A percentile compares a stretch with the other conserved stretches of the same genome.
phyloP scores from a whole-genome alignment of 129 eudicot species.

The Arctium lappa region DNA sequence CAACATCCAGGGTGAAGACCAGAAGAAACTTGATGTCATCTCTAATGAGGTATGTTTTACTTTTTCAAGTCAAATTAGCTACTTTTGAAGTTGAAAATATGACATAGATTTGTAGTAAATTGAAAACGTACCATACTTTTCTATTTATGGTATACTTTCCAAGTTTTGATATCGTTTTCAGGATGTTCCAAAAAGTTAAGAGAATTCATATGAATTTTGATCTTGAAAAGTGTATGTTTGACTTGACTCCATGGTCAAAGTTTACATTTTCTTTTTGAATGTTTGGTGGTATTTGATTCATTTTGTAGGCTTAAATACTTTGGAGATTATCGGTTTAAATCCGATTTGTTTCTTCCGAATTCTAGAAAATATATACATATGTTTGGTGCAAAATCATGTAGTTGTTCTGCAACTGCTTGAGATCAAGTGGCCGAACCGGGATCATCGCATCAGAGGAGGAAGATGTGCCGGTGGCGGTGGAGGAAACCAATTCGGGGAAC shows the following conservation, averaged over 20 bases:
- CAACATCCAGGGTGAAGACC: conserved; percentile 93
- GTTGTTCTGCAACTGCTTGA: conserved; percentile 89
- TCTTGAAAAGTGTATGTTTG: not conserved
- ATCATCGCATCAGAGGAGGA: conserved; percentile 98
- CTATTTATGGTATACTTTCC: not conserved
- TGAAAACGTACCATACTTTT: not conserved
- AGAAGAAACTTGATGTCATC: conserved; percentile 92
- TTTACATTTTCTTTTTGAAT: not conserved
- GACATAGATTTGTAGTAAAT: not conserved
- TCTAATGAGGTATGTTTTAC: conserved; percentile 67
- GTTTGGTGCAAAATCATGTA: conserved; percentile 31
- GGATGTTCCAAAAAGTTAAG: not conserved
- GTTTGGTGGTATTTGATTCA: not conserved
- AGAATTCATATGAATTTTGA: not conserved
- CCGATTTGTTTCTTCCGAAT: not conserved
- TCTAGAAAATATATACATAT: conserved; percentile 1
- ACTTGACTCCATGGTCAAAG: not conserved
- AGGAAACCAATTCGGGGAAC: conserved; percentile 89
- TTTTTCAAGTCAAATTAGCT: not conserved
- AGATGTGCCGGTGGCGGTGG: conserved; percentile 91
- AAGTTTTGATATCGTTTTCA: not conserved
- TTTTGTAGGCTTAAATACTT: not conserved
- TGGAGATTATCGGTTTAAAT: not conserved
- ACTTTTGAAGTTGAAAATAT: not conserved
- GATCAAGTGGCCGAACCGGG: conserved; percentile 89